Evolutionary conservation across 352 stramenopile genomes (phyloP), one percentile per base, ranked within the genome.

Genomic region (Phytophthora vignae): DNA sequence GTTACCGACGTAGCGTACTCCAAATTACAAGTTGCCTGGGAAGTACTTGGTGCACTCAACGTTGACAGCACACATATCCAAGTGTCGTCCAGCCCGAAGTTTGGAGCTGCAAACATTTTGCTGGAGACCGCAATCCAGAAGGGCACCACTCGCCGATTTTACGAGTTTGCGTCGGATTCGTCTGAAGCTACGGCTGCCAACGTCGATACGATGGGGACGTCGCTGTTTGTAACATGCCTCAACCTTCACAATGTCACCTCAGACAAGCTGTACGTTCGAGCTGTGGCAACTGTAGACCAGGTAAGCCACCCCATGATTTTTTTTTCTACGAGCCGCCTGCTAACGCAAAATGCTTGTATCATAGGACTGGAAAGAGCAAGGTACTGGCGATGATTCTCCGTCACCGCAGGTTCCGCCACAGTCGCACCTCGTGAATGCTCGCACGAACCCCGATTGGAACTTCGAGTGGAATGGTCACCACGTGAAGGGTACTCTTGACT

Each of bases 341-440:
- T 63, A 27, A 65, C 29, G 8, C 21, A 53, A 50, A 27, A 27
- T 4, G 54, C 50, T 55, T 70, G 29, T 49, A 19, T 12, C 56
- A 15, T 64, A 89, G 82, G 77, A 88, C 55, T 96, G 90, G 90
- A 90, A 76, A 52, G 72, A 64, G 1, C 81, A 93, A 61, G 84
- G 78, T 15, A 58, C 60, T 27, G 78, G 78, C 15, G 75, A 85
- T 27, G 78, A 94, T 46, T 59, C 55, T 22, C 83, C 85, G 36
- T 90, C 85, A n/a, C 89, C 89, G 14, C 71, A 67, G 9, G 80
- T 93, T 40, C 82, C 80, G 22, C 89, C 89, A 27, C 89, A 96
- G 73, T 94, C 87, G 8, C 89, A 96, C 67, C 65, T 93, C 14
- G 89, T 96, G 38, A 96, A 96, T 62, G 87, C 85, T 36, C 82